Conservation (phyloP, 2,329 filamentous ascomycete species). For the Aspergillus fructus region DNA sequence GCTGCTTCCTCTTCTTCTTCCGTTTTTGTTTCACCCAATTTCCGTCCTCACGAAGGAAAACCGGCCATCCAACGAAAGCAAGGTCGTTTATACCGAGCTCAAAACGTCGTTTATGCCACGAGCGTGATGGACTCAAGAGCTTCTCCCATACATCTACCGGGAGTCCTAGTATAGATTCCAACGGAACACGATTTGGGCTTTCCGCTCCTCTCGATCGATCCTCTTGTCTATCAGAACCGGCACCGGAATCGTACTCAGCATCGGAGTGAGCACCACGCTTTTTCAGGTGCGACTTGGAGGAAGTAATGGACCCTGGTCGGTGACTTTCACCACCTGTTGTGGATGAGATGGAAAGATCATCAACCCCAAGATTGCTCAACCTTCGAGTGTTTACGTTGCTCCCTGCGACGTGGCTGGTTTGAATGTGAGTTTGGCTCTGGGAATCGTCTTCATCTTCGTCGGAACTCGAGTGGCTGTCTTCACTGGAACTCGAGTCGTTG, state of each 20-base stretch:
- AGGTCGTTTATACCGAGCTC: conserved; percentile 79
- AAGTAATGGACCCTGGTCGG: conserved; percentile 35
- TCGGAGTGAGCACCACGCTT: conserved; percentile 33
- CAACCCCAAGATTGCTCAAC: conserved; percentile 35
- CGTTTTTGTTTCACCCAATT: conserved; percentile 69
- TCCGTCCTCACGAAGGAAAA: conserved; percentile 77
- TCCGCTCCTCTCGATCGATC: conserved; percentile 22
- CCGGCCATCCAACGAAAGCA: conserved; percentile 77
- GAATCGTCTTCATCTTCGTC: conserved; percentile 41
- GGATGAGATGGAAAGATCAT: conserved; percentile 29
- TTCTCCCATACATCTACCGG: conserved; percentile 76
- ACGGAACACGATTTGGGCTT: conserved; percentile 30
- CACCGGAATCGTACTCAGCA: conserved; percentile 32
- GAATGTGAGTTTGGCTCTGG: conserved; percentile 15
- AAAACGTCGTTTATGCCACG: conserved; percentile 79
- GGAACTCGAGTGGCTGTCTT: conserved; percentile 38
- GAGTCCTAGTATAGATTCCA: conserved; percentile 69
- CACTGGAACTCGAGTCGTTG: conserved; percentile 42
- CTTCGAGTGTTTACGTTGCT: conserved; percentile 28
- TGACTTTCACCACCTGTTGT: conserved; percentile 32
- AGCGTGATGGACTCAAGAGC: conserved; percentile 71
- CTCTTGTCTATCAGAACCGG: conserved; percentile 29
- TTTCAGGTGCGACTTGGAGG: conserved; percentile 28
- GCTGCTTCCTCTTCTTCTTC: conserved; percentile 41
- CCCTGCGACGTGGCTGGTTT: conserved; percentile 21